Evolutionary conservation across 148 eudicot species (phyloP).

Genomic region (Nepenthes gracilis): DNA sequence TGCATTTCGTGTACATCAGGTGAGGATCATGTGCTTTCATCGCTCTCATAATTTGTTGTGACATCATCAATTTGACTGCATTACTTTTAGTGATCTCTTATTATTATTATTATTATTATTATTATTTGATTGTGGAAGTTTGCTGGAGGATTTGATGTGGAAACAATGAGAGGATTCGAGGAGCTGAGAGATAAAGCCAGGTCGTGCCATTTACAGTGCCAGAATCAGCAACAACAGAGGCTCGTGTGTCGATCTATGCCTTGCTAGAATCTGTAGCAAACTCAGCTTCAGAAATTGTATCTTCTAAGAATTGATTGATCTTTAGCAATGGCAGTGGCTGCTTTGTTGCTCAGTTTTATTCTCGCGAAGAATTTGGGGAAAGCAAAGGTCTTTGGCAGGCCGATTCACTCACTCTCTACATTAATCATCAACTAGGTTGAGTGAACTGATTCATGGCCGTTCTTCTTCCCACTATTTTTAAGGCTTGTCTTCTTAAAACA

Average conservation of each 20-base stretch:
- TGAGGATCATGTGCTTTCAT: constrained; percentile 6
- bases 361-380: too few species aligned
- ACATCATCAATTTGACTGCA: background rate
- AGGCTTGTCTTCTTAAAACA: too few species aligned
- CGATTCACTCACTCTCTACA: too few species aligned
- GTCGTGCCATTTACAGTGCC: constrained; percentile 43
- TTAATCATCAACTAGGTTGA: too few species aligned
- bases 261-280: constrained; percentile 58
- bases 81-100: too few species aligned
- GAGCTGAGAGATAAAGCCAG: constrained; percentile 88
- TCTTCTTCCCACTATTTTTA: too few species aligned
- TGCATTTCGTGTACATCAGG: constrained; percentile 99
- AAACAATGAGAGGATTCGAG: constrained; percentile 92
- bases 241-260: constrained; percentile 40
- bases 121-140: constrained; percentile 28
- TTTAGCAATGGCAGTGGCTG: too few species aligned
- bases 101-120: background rate
- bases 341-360: too few species aligned
- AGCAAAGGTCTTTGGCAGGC: too few species aligned
- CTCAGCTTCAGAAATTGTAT: constrained; percentile 55
- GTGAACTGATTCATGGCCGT: too few species aligned
- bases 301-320: too few species aligned
- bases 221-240: constrained; percentile 56
- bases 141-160: constrained; percentile 97
- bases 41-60: background rate